Conservation (phyloP, 2,329 filamentous ascomycete genomes). For the Colletotrichum graminicola region DNA sequence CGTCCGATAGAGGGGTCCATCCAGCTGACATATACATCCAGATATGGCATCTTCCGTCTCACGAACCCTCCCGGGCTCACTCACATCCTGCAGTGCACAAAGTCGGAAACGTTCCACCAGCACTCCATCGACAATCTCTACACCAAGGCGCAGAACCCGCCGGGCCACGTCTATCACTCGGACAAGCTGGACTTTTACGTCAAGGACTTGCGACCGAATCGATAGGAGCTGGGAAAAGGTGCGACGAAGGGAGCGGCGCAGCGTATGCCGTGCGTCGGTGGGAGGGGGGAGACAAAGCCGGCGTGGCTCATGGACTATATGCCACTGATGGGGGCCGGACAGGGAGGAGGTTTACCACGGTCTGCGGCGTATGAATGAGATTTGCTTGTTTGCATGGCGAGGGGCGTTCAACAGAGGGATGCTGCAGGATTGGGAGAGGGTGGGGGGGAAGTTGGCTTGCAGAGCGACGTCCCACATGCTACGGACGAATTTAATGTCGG, state of each 20-base stretch:
- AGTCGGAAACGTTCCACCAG: slow-evolving; percentile 87
- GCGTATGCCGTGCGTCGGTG: background rate
- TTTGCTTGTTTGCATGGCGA: slow-evolving; percentile 40
- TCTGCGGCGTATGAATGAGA: background rate
- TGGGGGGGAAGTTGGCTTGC: background rate
- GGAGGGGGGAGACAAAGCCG: background rate
- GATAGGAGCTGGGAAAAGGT: slow-evolving; percentile 27
- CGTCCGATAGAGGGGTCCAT: slow-evolving; percentile 11
- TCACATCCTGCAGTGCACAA: slow-evolving; percentile 83
- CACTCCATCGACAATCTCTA: slow-evolving; percentile 78
- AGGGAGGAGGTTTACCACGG: background rate
- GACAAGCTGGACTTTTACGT: slow-evolving; percentile 72
- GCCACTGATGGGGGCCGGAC: too few species aligned
- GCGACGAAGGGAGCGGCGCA: background rate
- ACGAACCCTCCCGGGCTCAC: slow-evolving; percentile 93
- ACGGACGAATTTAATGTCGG: slow-evolving; percentile 10
- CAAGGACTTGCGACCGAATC: slow-evolving; percentile 63
- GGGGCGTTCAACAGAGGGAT: slow-evolving; percentile 23
- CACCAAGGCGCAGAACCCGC: slow-evolving; percentile 76
- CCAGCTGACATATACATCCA: slow-evolving; percentile 50
- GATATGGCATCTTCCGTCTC: slow-evolving; percentile 91
- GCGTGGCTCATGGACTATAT: background rate
- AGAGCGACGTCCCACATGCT: background rate
- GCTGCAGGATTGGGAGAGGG: background rate
- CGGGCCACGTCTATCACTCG: slow-evolving; percentile 78